Evolutionary conservation across 306 rosid genomes (phyloP).

Genomic region (Pterocarpus santalinus): DNA sequence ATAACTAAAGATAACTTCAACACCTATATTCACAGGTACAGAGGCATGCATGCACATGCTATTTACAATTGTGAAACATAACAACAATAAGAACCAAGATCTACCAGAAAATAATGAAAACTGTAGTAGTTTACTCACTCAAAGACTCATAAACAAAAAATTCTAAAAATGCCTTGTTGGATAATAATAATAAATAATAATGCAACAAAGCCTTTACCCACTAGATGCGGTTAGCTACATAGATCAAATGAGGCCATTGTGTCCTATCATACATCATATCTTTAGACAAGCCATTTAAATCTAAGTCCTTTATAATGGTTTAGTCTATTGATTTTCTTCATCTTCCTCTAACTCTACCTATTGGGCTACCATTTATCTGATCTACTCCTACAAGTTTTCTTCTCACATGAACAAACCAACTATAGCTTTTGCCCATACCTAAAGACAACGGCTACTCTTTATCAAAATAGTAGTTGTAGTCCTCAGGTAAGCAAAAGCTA

Average conservation of each 20-base stretch:
- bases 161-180: background rate
- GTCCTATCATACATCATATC: too few relatives aligned
- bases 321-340: too few relatives aligned
- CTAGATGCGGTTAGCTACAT: background rate
- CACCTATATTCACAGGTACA: conserved; percentile 14
- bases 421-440: too few relatives aligned
- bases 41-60: background rate
- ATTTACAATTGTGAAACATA: background rate
- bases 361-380: too few relatives aligned
- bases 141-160: background rate
- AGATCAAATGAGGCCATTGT: too few relatives aligned
- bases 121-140: conserved; percentile 24
- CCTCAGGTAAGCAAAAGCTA: background rate
- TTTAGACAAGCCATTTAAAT: too few relatives aligned
- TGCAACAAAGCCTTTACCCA: background rate
- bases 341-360: too few relatives aligned
- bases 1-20: background rate
- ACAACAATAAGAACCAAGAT: background rate
- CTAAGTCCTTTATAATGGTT: too few relatives aligned
- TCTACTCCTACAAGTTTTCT: too few relatives aligned
- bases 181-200: background rate
- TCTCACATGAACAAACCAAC: too few relatives aligned
- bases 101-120: background rate
- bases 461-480: background rate
- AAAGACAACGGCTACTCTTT: too few relatives aligned